phyloP scores from a whole-genome alignment of 1,139 yeast species.

The Suhomyces chickasaworum region DNA sequence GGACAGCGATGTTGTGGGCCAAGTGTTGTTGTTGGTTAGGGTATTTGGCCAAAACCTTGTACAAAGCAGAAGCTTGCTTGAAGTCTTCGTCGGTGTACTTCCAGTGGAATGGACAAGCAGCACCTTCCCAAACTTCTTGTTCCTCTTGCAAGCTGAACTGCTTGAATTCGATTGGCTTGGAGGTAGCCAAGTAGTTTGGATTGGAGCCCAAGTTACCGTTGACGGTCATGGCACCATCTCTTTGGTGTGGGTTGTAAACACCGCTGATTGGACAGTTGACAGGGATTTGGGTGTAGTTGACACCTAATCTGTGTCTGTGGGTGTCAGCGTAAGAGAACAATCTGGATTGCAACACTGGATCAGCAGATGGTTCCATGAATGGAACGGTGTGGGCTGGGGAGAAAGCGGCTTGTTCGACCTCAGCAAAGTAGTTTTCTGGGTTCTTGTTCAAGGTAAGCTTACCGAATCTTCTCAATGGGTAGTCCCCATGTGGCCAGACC shows the following conservation, averaged over 20 bases:
- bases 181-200: conserved; percentile 75
- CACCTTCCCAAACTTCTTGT: conserved; percentile 88
- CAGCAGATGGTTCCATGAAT: conserved; percentile 81
- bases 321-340: conserved; percentile 86
- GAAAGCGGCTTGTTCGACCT: conserved; percentile 81
- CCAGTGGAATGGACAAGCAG: conserved; percentile 92
- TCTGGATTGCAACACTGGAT: conserved; percentile 84
- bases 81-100: conserved; percentile 67
- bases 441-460: conserved; percentile 68
- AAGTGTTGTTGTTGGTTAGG: conserved; percentile 81
- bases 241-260: conserved; percentile 62
- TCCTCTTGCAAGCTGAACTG: conserved; percentile 49
- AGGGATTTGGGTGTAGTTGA: conserved; percentile 72
- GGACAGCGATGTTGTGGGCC: conserved; percentile 82
- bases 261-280: conserved; percentile 66
- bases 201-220: conserved; percentile 83
- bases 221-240: conserved; percentile 87
- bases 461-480: conserved; percentile 76
- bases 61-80: conserved; percentile 70
- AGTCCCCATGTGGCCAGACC: conserved; percentile 79
- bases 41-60: conserved; percentile 71
- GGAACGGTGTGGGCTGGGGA: conserved; percentile 85
- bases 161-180: conserved; percentile 57
- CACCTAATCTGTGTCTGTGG: conserved; percentile 65
- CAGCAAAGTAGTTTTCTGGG: conserved; percentile 79